Conservation (phyloP, 805 yeast genomes). For the Pichia manshurica region DNA sequence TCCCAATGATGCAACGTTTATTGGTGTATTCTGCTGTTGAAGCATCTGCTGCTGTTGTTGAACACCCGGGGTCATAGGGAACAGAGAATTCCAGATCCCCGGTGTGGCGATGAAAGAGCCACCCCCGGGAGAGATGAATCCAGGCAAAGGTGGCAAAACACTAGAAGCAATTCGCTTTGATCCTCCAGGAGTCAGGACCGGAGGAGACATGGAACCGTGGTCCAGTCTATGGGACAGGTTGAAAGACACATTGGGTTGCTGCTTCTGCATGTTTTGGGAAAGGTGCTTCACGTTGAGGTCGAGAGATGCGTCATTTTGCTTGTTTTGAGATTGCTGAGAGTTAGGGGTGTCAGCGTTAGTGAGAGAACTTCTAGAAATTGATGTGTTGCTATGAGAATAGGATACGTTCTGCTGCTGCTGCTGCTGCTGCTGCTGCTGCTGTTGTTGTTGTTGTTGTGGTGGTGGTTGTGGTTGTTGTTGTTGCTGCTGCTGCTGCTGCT, state of each 20-base stretch:
- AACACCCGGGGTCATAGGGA: conserved; percentile 26
- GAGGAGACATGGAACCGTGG: conserved; percentile 33
- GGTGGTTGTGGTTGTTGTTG: background rate
- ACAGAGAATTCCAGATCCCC: conserved; percentile 46
- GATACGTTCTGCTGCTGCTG: background rate
- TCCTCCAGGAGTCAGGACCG: conserved; percentile 52
- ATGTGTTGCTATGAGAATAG: too few species aligned
- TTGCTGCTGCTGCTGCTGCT: conserved; percentile 27
- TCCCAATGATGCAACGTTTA: background rate
- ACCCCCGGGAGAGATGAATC: conserved; percentile 41
- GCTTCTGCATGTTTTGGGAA: background rate
- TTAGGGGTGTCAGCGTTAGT: background rate
- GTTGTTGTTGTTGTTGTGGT: background rate
- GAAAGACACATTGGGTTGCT: background rate
- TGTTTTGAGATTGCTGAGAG: background rate
- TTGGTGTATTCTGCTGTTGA: background rate
- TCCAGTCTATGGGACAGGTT: background rate
- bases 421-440: background rate
- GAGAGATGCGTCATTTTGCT: too few species aligned
- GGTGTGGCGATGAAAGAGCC: conserved; percentile 46
- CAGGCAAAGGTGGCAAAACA: conserved; percentile 43
- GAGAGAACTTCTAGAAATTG: background rate
- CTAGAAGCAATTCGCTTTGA: conserved; percentile 31
- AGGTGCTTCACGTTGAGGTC: too few species aligned
- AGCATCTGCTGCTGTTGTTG: conserved; percentile 4